Evolutionary conservation across 257 asterid genomes (phyloP), one percentile per base, ranked within the genome.

Genomic region (Solanum arcanum): DNA sequence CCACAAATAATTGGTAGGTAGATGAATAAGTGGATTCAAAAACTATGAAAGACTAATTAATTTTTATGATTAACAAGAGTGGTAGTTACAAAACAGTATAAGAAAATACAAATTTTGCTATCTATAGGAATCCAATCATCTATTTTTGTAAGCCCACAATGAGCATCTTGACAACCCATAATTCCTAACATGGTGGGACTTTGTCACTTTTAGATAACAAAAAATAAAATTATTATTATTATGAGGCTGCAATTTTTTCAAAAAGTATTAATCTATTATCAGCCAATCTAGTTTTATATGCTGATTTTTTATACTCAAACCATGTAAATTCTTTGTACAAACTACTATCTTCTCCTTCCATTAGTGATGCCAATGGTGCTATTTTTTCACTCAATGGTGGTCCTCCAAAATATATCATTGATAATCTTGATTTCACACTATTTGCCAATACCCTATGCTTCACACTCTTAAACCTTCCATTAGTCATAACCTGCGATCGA

Each of bases 401-500:
- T 70, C 96, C 96, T 87, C 96, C 96, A 69, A 93, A 92, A 86
- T 93, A 93, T 33, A 93, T 92, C 94, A 93, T 93, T 70, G 96
- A 93, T 31, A 93, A 85, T 90, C 96, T 90, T 59, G 96, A 76
- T 88, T 87, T 89, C 1, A 82, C 56, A 86, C 92, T 90, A 62
- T 93, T 93, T 5, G 94, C 87, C 86, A 93, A 86, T 41, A 93
- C 96, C 52, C 96, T 87, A 13, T 93, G 96, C 66, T 91, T 88
- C 35, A 93, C 92, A 23, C 96, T 93, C 89, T 90, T 91, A 37
- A 93, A 93, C 62, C 91, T 92, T 44, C 96, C 96, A 8, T 93
- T 93, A 0, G 96, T 93, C 96, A 93, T 92, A 3, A 93, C 96
- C 96, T 93, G 91, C 84, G 2, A 81, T 49, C 18, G 1, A 80